These are phyloP conservation scores for Helianthus annuus DNA, from an alignment of 129 eudicot species.

Conservation along the genomic window HanXRQr2.0-SUNRISE NC_035448.2:183227193-183227692, in stretches of 20 bases:
- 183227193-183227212: background rate
- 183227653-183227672: constrained; percentile 89
- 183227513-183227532: constrained; percentile 50
- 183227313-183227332: constrained; percentile 89
- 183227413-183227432: background rate
- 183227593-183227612: constrained; percentile 93
- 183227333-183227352: constrained; percentile 89
- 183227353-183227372: constrained; percentile 86
- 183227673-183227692: constrained; percentile 93
- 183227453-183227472: background rate
- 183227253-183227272: background rate
- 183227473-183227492: background rate
- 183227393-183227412: constrained; percentile 98
- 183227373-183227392: constrained; percentile 95
- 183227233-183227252: too few relatives aligned
- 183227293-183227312: constrained; percentile 95
- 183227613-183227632: constrained; percentile 94
- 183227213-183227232: background rate
- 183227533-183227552: constrained; percentile 93
- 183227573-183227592: constrained; percentile 84
- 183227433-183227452: background rate
- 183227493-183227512: background rate
- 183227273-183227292: constrained; percentile 5
- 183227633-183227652: constrained; percentile 96
- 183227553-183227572: constrained; percentile 82